phyloP scores from a whole-genome alignment of 345 rosid species.

The Hibiscus tridactylites region DNA sequence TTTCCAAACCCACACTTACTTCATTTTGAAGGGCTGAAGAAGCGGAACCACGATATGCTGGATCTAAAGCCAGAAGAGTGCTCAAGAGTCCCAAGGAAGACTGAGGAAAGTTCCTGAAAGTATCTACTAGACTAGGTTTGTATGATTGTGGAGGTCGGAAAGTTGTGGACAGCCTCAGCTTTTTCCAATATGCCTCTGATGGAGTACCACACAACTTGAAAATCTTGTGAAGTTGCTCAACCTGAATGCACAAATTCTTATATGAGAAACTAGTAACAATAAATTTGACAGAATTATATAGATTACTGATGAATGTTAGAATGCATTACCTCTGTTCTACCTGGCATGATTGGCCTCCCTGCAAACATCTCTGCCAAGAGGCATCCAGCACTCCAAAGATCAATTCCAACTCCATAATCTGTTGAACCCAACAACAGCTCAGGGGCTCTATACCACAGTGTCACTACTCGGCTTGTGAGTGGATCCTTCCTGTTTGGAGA shows the following conservation, averaged over 20 bases:
- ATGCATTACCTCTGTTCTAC: slow-evolving; percentile 44
- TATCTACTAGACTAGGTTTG: slow-evolving; percentile 28
- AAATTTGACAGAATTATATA: not conserved
- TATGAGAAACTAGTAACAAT: not conserved
- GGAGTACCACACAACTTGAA: slow-evolving; percentile 88
- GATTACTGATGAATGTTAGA: not conserved
- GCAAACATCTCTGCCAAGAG: slow-evolving; percentile 61
- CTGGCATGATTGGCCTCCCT: slow-evolving; percentile 48
- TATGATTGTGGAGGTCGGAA: slow-evolving; percentile 44
- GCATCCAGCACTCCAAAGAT: slow-evolving; percentile 68
- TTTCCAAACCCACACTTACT: slow-evolving; percentile 17
- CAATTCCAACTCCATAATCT: slow-evolving; percentile 49
- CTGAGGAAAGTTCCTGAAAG: slow-evolving; percentile 37
- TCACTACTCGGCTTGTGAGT: slow-evolving; percentile 54
- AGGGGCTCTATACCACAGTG: slow-evolving; percentile 63
- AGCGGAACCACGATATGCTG: slow-evolving; percentile 40
- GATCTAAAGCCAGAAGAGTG: slow-evolving; percentile 53
- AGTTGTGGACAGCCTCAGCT: slow-evolving; percentile 48
- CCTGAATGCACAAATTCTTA: slow-evolving; percentile 26
- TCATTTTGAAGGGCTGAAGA: slow-evolving; percentile 39
- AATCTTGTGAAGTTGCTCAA: slow-evolving; percentile 82
- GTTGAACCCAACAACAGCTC: slow-evolving; percentile 57
- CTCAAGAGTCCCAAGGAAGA: slow-evolving; percentile 45
- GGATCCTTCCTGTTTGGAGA: slow-evolving; percentile 28
- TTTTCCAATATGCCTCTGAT: slow-evolving; percentile 80